A percentile compares a stretch with the other conserved stretches of the same genome.
phyloP scores from a whole-genome alignment of 2,329 filamentous ascomycete species.

The Phaeoacremonium minimum region DNA sequence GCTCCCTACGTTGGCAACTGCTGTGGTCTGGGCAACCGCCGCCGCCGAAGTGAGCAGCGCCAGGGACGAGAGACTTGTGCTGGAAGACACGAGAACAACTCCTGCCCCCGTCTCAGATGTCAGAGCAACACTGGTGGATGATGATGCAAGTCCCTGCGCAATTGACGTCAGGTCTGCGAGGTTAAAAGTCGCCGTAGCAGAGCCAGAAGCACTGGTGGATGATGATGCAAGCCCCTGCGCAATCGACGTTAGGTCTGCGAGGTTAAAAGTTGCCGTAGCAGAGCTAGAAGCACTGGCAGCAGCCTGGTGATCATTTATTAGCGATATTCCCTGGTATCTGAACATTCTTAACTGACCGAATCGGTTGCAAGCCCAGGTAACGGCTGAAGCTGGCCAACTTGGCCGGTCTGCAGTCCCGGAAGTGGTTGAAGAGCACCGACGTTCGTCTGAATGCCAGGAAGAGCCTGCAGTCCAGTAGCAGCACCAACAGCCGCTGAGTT shows the following conservation, averaged over 20 bases:
- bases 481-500: not conserved
- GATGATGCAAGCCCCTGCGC: not conserved
- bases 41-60: not conserved
- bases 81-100: too few species aligned
- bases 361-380: not conserved
- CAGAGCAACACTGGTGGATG: not conserved
- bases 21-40: not conserved
- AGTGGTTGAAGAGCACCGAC: conserved; percentile 3
- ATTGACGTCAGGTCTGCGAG: not conserved
- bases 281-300: not conserved
- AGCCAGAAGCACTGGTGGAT: not conserved
- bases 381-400: not conserved
- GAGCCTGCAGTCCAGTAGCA: conserved; percentile 4
- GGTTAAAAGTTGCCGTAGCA: not conserved
- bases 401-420: conserved; percentile 1
- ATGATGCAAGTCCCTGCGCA: not conserved
- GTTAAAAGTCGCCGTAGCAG: not conserved
- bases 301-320: not conserved
- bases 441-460: conserved; percentile 4
- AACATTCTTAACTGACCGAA: not conserved
- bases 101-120: too few species aligned
- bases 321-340: not conserved
- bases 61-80: not conserved
- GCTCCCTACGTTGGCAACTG: not conserved
- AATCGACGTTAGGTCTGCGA: not conserved